Evolutionary conservation across 2,329 filamentous ascomycete species (phyloP), one percentile per base, ranked within the genome.

Genomic region (Myotisia sp.): DNA sequence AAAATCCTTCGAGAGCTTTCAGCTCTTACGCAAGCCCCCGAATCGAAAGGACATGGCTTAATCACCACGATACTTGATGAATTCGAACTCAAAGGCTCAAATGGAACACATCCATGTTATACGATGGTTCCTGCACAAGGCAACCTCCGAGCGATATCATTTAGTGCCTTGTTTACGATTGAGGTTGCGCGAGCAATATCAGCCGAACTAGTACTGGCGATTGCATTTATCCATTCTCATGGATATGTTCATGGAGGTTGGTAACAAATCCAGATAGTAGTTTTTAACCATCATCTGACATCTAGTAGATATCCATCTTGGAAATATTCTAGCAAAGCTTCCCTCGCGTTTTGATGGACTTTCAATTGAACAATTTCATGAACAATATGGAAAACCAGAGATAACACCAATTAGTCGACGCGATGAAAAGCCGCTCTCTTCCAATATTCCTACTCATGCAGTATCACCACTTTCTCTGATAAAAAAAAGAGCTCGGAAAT

Each of bases 171-270:
- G 6, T 44, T 44, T 29, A 27, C 37, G 13, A 14, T 42, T 32
- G 40, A 44, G 1, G 40, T 44, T 30, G 31, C 42, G 3, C 26
- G 42, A 12, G 46, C 41, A 5, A 20, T 46, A 38, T 32, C 41
- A 14, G 42, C 17, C 29, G 42, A 32, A 17, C 33, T 50, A 8
- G 36, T 38, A 6, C 7, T 42, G 21, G 41, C 47, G 18, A 26
- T 49, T 29, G 41, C 40, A 22, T 44, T 38, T 42, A 36, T 40
- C 2, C 47, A 48, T 36, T 43, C 44, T 21, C 35, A 23, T 26
- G 47, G 46, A 27, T 47, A 44, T 36, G 37, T 45, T n/a, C 47
- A 47, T 36, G 47, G 43, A 42, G 44, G 39, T 45, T 30, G 19
- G 43, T 40, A 16, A 22, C 12, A n/a, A n/a, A 20, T 20, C 5